These are phyloP conservation scores for Fusarium beomiforme DNA, from an alignment of 2,329 filamentous ascomycete species.

Conservation along the genomic window DNA sequence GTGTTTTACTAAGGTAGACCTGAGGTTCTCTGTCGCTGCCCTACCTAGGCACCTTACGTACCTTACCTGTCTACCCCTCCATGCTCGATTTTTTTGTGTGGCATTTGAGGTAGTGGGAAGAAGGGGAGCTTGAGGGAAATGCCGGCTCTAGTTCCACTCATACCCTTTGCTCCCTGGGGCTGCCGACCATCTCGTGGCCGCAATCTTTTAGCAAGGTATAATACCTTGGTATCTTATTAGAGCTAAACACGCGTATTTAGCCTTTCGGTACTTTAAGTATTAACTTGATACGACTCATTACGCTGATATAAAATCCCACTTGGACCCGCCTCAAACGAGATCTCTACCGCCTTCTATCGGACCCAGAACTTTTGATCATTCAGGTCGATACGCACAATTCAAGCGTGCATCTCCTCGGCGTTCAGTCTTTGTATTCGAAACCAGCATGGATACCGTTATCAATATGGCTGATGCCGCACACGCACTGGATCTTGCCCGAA, in stretches of 20 bases:
- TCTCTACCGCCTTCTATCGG: background rate
- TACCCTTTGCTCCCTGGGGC: background rate
- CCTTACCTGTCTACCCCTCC: conserved; percentile 28
- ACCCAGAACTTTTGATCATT: background rate
- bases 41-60: too few relatives aligned
- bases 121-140: conserved; percentile 16
- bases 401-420: background rate
- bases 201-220: background rate
- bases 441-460: conserved; percentile 85
- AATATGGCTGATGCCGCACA: conserved; percentile 86
- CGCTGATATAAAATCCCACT: background rate
- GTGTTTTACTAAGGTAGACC: background rate
- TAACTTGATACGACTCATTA: conserved; percentile 16
- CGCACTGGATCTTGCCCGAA: conserved; percentile 89
- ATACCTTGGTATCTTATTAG: background rate
- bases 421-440: conserved; percentile 5
- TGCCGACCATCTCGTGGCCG: background rate
- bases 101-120: background rate
- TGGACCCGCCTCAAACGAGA: background rate
- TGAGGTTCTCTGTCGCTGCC: too few relatives aligned
- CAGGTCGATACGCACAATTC: background rate
- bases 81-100: background rate
- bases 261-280: conserved; percentile 3
- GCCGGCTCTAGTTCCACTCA: conserved; percentile 19
- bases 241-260: background rate